phyloP scores from a whole-genome alignment of 768 basidiomycete species.

The Fistulinella prunicolor region DNA sequence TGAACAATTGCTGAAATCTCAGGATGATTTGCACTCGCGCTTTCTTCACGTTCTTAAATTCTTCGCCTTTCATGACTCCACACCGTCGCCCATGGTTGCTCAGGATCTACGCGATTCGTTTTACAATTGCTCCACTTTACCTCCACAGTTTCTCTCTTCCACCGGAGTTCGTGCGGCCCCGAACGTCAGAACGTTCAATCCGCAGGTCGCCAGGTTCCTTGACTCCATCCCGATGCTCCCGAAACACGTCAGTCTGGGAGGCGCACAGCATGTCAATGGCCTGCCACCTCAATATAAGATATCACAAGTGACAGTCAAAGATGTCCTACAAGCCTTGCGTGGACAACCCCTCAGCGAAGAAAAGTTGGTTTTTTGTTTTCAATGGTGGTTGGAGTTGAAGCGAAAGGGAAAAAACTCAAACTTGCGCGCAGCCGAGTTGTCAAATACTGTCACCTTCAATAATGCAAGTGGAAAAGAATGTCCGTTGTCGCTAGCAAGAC shows the following conservation, averaged over 20 bases:
- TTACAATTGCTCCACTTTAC: slow-evolving; percentile 55
- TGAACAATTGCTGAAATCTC: not conserved
- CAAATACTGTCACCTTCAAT: slow-evolving; percentile 37
- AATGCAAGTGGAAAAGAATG: slow-evolving; percentile 49
- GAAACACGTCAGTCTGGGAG: slow-evolving; percentile 48
- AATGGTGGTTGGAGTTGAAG: slow-evolving; percentile 1
- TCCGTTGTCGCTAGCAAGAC: slow-evolving; percentile 59
- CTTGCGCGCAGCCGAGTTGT: not conserved
- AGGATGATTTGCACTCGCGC: not conserved
- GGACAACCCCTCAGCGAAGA: slow-evolving; percentile 3
- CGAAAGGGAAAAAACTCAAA: not conserved
- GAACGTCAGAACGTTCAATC: slow-evolving; percentile 69
- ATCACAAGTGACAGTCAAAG: not conserved
- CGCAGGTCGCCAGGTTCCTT: slow-evolving; percentile 65
- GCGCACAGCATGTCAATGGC: slow-evolving; percentile 44
- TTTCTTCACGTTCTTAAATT: slow-evolving; percentile 8
- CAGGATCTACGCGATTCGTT: slow-evolving; percentile 70
- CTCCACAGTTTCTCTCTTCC: slow-evolving; percentile 74
- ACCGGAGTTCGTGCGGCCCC: slow-evolving; percentile 62
- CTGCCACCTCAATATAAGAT: not conserved
- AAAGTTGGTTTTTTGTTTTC: slow-evolving; percentile 5
- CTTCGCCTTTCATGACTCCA: slow-evolving; percentile 30
- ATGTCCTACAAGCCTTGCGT: not conserved
- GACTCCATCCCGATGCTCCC: slow-evolving; percentile 75
- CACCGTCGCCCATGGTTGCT: slow-evolving; percentile 77